Evolutionary conservation across 2,329 filamentous ascomycete species (phyloP).

Genomic region (Macrophomina tecta): DNA sequence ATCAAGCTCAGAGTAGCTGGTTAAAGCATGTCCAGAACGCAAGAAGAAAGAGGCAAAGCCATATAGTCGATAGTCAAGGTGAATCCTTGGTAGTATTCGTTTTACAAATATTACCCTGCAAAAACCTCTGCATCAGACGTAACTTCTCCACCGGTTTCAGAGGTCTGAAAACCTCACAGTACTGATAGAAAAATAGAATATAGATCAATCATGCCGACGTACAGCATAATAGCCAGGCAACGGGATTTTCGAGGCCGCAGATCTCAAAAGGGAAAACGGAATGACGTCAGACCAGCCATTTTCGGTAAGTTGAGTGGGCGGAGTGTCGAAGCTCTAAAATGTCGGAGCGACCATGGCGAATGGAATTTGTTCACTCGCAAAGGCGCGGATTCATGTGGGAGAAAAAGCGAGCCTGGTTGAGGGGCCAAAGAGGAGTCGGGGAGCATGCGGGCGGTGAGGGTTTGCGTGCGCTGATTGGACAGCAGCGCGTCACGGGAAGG

Average conservation of each 20-base stretch:
- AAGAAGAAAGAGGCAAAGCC: too few species aligned
- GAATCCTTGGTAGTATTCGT: neutral
- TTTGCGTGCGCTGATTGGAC: neutral
- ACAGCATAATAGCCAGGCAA: neutral
- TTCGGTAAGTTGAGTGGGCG: neutral
- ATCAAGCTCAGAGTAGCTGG: too few species aligned
- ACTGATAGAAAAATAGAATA: too few species aligned
- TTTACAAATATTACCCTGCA: neutral
- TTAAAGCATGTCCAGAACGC: too few species aligned
- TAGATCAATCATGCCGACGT: neutral
- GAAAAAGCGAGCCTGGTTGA: conserved; percentile 24
- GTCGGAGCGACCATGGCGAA: neutral
- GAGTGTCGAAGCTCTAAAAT: neutral
- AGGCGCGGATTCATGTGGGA: conserved; percentile 2
- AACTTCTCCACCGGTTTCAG: neutral
- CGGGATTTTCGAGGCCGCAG: neutral
- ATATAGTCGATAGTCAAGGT: neutral
- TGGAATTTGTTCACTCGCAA: neutral
- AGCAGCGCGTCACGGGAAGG: conserved; percentile 23
- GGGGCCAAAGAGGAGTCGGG: conserved; percentile 4
- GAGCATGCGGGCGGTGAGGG: conserved; percentile 21
- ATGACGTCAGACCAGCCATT: conserved; percentile 15
- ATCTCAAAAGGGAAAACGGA: conserved; percentile 14
- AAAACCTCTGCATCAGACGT: neutral
- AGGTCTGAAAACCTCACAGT: neutral